Evolutionary conservation across 2,329 filamentous ascomycete genomes (phyloP).

Genomic region (Microcyclosporella mali): DNA sequence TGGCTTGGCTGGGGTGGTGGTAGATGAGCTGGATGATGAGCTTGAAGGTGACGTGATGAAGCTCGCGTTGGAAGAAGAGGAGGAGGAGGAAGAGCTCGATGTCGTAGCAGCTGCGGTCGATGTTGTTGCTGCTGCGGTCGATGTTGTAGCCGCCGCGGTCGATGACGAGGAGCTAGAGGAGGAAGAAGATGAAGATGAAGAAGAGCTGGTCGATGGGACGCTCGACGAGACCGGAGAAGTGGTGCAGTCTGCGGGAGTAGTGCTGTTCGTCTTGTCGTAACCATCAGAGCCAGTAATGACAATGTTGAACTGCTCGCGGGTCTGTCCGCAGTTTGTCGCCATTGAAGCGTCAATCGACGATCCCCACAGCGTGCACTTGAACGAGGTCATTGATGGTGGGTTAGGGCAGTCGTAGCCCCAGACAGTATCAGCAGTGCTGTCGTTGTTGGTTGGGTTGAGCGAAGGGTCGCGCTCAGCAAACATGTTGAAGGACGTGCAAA

Average conservation of each 20-base stretch:
- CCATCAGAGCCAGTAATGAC: conserved; percentile 28
- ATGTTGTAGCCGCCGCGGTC: background rate
- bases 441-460: conserved; percentile 27
- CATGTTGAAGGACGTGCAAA: conserved; percentile 34
- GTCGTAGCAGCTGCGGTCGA: background rate
- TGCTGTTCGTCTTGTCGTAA: conserved; percentile 24
- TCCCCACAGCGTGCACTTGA: conserved; percentile 37
- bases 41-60: background rate
- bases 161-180: background rate
- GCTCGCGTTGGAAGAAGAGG: background rate
- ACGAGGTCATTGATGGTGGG: conserved; percentile 34
- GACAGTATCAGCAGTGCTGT: conserved; percentile 20
- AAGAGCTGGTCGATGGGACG: background rate
- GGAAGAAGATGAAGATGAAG: background rate
- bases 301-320: conserved; percentile 25
- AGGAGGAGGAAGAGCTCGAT: background rate
- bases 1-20: background rate
- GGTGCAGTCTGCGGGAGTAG: conserved; percentile 8
- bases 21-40: background rate
- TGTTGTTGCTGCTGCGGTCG: background rate
- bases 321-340: conserved; percentile 27
- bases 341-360: conserved; percentile 27
- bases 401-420: conserved; percentile 31
- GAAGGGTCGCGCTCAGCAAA: conserved; percentile 32
- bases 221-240: background rate